Evolutionary conservation across 2,329 filamentous ascomycete genomes (phyloP), one percentile per base, ranked within the genome.

Genomic region (Boeremia exigua): DNA sequence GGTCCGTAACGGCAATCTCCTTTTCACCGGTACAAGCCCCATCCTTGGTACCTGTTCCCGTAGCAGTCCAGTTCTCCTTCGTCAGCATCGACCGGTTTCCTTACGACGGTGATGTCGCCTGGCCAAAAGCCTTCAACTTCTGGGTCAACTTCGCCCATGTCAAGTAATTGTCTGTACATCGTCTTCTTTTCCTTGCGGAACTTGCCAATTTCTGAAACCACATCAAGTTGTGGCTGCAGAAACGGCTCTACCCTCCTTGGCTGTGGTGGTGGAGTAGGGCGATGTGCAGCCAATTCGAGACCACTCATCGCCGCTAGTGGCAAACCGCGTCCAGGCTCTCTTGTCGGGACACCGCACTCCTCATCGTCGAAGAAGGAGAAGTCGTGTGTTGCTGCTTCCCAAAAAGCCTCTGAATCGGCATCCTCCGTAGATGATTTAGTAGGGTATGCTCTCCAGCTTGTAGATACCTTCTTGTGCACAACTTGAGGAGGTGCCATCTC

Each of bases 341-440:
- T 70, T 23, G 75, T 74, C 12, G 80, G 80, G 12, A 83, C 75
- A 10, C 81, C 77, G 56, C 82, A 84, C 62, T 86, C 84, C 42
- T 82, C 82, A 34, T 84, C 82, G 1, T 77, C 80, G 54, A 88
- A 88, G 70, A 86, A 86, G 27, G 82, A 84, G 59, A 87, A 88
- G 64, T 88, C 85, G 47, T 82, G 77, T 52, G 80, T 77, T 3
- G 84, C 83, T 8, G 84, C 84, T 45, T 80, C 77, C 85, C 84
- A 87, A 10, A 87, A 77, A 4, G 80, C 79, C 65, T 87, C 85
- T 4, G 81, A 82, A 62, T 88, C 85, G 8, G 76, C 73, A 59
- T 87, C 85, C 42, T 85, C 83, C 0, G 84, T 87, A 28, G 82
- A 81, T 6, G 84, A 86, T 58, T 80, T 82, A 6, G 77, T 80